Evolutionary conservation across 2,329 filamentous ascomycete genomes (phyloP), one percentile per base, ranked within the genome.

Genomic region (Cryphonectria carpinicola): DNA sequence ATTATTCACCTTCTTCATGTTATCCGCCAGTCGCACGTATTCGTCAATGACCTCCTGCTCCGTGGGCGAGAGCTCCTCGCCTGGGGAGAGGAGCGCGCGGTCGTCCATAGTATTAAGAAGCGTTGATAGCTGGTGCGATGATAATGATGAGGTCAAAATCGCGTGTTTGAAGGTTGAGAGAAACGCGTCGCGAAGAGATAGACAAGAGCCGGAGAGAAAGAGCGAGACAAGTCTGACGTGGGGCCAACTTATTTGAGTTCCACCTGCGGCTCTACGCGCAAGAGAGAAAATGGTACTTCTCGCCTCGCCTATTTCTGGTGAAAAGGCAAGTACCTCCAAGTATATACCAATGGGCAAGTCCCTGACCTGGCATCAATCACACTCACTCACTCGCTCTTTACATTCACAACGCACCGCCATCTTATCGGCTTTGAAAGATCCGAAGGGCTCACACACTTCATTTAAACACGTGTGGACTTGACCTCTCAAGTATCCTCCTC

Each of bases 21-120:
- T 99, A 76, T 92, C 91, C 0, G 95, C 89, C 43, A 99, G 83
- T 19, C 92, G 87, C 75, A 95, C 90, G 78, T 99, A 99, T 81
- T 99, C 96, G 73, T 98, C 94, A 0, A 99, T 85, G 1, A 99
- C 92, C 79, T 98, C 94, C 80, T 97, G 95, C 83, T 99, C 95
- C 10, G 97, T 87, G 5, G 94, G 92, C 0, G 91, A 87, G 73
- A 97, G 84, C 76, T 91, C 89, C 32, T 86, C 85, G 32, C 56
- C 35, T 43, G 83, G 82, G 3, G 82, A 80, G 56, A 83, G 78
- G 11, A 82, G 75, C n/a, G 69, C 54, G 64, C 73, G 73, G 61
- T 72, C 71, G 46, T 72, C 71, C 71, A 72, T 72, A 17, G n/a
- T 66, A 49, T 43, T 2, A 32, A 54, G 46, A 32, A 54, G 46